Base-by-base conservation (phyloP, 805 yeast species). In the Saccharomyces cerevisiae region DNA sequence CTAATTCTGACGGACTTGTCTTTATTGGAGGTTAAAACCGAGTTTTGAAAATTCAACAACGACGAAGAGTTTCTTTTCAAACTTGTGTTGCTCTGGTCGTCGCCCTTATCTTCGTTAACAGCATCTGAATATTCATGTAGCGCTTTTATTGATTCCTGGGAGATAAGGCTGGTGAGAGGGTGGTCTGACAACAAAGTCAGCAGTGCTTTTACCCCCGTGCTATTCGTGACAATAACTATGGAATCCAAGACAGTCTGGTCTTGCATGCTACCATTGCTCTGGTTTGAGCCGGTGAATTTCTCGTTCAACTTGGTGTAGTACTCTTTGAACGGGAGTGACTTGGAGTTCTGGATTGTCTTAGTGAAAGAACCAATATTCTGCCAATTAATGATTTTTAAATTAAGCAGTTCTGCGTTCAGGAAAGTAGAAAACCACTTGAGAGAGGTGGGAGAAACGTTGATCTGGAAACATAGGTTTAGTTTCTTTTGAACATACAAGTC, bases 191-290 rank as follows among this genome's bases (percentile, higher is more conserved):
- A 51, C 13, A 69, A 66, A 1, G 73, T 69, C 48, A 69, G 53
- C 41, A 69, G 58, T 3, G 73, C 73, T 52, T 65, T 67, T 6
- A 69, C 66, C 24, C 73, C 73, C 1, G 71, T 68, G 51, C 61
- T 63, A 49, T 69, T 68, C 9, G 72, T 67, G 1, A 69, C 58
- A 3, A 69, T 62, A 14, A 63, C 56, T 2, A 69, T 64, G 6
- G 70, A 59, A 21, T 65, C 69, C 9, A 61, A 43, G 6, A 48
- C 32, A 9, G 30, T 47, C 30, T n/a, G 50, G 41, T 17, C 41
- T 47, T 30, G 51, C 6, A 26, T 31, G 43, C 43, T 36, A 3
- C 17, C 43, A 9, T 9, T 28, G 47, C 43, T 27, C 29, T 17
- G 31, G 26, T 21, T 54, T 48, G 21, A 46, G 32, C 48, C 36